Evolutionary conservation across 352 stramenopile species (phyloP), one percentile per base, ranked within the genome.

Genomic region (Phytopythium kandeliae): DNA sequence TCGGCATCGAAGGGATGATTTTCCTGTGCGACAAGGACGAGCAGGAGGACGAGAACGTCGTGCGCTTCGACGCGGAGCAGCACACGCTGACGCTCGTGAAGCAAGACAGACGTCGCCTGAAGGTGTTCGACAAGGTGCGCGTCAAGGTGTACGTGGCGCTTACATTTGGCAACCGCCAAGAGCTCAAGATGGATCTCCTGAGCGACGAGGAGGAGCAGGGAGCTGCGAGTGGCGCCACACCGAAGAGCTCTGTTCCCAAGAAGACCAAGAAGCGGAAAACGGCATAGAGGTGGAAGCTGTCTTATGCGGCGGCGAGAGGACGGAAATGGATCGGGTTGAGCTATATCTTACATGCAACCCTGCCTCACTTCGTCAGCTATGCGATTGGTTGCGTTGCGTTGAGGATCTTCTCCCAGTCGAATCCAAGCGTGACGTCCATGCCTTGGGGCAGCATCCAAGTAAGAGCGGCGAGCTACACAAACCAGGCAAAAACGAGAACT

Each of bases 1-100:
- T 98, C 67, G 97, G 97, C 22, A 98, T 99, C 53, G 97, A 99
- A 85, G 97, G 96, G 35, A 90, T 93, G 60, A 92, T 98, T 25
- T 87, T 92, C 42, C 42, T 98, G 19, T 79, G 80, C 10, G 71
- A 92, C 19, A 89, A 89, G 57, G 72, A 74, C 35, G 77, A 89
- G 48, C 58, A 78, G 34, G 67, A 78, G 5, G 63, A 80, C 37
- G 74, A 87, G 9, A 57, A 84, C 8, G 63, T 86, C 15, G 64
- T 89, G 7, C 46, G 57, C 22, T 88, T 69, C 40, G 71, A 92
- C 51, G 72, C 68, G 2, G 60, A 52, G 8, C 54, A 64, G 26
- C 82, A 92, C 65, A 63, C 65, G 26, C 63, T 92, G 10, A 88
- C 65, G 34, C 56, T 92, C 26, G 67, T 83, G 30, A 67, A 79